Conservation (phyloP, 2,329 filamentous ascomycete species). For the Cladorrhinum sp. region DNA sequence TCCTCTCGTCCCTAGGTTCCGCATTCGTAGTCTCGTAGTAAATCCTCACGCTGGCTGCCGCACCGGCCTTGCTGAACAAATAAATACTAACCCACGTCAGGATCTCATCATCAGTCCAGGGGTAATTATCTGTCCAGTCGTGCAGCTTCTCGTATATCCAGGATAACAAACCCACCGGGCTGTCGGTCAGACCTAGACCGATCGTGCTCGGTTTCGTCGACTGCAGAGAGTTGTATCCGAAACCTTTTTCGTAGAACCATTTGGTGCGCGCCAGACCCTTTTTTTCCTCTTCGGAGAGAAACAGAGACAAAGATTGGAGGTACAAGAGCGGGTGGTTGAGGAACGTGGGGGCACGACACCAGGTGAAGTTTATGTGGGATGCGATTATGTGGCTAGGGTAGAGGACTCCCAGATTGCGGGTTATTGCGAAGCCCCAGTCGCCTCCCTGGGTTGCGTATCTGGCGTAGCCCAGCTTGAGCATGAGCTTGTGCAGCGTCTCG, state of each 20-base stretch:
- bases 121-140: slow-evolving; percentile 70
- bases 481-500: slow-evolving; percentile 64
- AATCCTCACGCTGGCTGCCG: slow-evolving; percentile 64
- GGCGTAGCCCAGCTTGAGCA: slow-evolving; percentile 64
- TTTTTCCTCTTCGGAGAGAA: slow-evolving; percentile 52
- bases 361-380: slow-evolving; percentile 59
- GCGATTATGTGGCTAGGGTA: slow-evolving; percentile 58
- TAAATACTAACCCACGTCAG: slow-evolving; percentile 74
- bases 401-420: slow-evolving; percentile 56
- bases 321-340: slow-evolving; percentile 55
- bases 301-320: slow-evolving; percentile 50
- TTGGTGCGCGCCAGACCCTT: slow-evolving; percentile 48
- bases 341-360: slow-evolving; percentile 46
- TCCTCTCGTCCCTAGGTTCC: slow-evolving; percentile 18
- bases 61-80: slow-evolving; percentile 66
- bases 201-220: slow-evolving; percentile 70
- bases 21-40: slow-evolving; percentile 66
- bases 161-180: slow-evolving; percentile 65
- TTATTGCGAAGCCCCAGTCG: slow-evolving; percentile 69
- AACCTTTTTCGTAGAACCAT: slow-evolving; percentile 58
- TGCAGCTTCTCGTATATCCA: slow-evolving; percentile 83
- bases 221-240: slow-evolving; percentile 59
- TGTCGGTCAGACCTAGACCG: slow-evolving; percentile 66
- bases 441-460: slow-evolving; percentile 64
- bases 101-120: slow-evolving; percentile 74